Base-by-base conservation (phyloP, 495 filamentous ascomycete genomes). In the Lasiosphaeria hispida region DNA sequence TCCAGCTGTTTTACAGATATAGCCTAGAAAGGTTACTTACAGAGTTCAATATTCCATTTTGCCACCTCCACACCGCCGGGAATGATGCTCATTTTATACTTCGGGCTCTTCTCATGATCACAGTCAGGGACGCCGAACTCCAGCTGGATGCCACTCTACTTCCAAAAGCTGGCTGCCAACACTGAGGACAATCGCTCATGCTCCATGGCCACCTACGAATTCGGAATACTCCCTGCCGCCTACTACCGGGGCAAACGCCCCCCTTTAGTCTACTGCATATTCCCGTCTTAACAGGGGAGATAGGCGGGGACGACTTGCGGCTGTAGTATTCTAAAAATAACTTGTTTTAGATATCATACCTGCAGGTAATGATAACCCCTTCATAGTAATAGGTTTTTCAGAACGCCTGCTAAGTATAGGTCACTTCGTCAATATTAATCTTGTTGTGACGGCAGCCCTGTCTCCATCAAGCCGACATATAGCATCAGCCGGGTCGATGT, bases 381-480 rank as follows among this genome's bases (percentile, higher is more conserved):
- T 30, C 23, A 30, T 30, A 30, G 23, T 30, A 2, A 5, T 30
- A 5, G 23, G 2, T 30, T 30, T 5, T 30, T 30, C 5, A 2
- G 23, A 30, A 30, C n/a, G n/a, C n/a, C n/a, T n/a, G n/a, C n/a
- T n/a, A n/a, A 30, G 23, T 30, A 30, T 30, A 2, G 23, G 23
- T 5, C 23, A 30, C 5, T 30, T 30, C 5, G 23, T 30, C 23
- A 30, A 30, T 30, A 30, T n/a, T n/a, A n/a, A n/a, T n/a, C n/a
- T n/a, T n/a, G n/a, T n/a, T n/a, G n/a, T n/a, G n/a, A n/a, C n/a
- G n/a, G n/a, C n/a, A n/a, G n/a, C n/a, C n/a, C n/a, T n/a, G n/a
- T n/a, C n/a, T n/a, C n/a, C n/a, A n/a, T n/a, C 56, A 61, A 42
- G 19, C 63, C 66, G 3, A 61, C 34, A 3, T 70, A 70, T 39